Conservation (phyloP, 169 alveolate species). For the Neospora caninum region DNA sequence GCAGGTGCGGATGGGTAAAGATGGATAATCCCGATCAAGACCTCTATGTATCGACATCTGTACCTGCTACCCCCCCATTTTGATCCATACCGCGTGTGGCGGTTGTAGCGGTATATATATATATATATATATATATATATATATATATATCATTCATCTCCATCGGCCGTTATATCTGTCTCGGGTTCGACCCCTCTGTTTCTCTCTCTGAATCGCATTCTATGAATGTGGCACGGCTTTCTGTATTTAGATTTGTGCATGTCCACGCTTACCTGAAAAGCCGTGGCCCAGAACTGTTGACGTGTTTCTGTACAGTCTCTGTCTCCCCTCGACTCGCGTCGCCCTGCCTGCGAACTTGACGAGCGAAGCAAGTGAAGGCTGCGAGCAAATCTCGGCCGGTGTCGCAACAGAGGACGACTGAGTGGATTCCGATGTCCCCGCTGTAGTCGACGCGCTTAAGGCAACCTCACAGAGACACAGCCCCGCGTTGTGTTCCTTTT, state of each 20-base stretch:
- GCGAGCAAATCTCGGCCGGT: background rate
- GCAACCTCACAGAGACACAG: constrained; percentile 35
- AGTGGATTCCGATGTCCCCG: background rate
- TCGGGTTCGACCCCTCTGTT: no score
- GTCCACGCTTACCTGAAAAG: background rate
- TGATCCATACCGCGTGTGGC: no score
- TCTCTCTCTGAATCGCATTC: no score
- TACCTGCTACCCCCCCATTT: no score
- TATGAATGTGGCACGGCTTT: no score
- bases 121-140: no score
- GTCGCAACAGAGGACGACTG: background rate
- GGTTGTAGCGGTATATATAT: no score
- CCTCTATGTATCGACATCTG: no score
- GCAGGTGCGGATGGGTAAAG: no score
- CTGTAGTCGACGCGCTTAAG: background rate
- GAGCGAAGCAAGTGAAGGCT: constrained; percentile 20
- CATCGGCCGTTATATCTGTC: no score
- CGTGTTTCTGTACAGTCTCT: background rate
- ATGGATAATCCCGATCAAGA: no score
- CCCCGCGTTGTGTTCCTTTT: background rate
- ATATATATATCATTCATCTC: no score
- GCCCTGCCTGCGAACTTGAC: constrained; percentile 30
- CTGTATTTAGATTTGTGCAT: background rate
- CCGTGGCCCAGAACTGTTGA: constrained; percentile 32
- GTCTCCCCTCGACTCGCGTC: background rate